Evolutionary conservation across 345 rosid species (phyloP).

Genomic region (Acer saccharum): DNA sequence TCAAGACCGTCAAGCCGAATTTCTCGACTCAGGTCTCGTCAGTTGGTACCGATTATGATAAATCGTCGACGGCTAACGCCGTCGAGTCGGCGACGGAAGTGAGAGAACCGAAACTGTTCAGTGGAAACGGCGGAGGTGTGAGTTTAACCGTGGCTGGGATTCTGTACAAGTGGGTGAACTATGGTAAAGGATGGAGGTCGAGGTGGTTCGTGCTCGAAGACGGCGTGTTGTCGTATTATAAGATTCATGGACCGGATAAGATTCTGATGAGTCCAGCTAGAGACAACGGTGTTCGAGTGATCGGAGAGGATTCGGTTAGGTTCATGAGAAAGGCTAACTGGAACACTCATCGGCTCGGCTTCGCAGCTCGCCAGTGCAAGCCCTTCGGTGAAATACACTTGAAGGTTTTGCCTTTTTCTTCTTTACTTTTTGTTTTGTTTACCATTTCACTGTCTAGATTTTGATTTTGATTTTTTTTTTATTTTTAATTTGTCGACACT

Average conservation of each 20-base stretch:
- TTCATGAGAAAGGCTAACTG: slow-evolving; percentile 75
- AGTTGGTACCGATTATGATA: slow-evolving; percentile 43
- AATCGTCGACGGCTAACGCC: slow-evolving; percentile 19
- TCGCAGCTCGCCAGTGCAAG: slow-evolving; percentile 53
- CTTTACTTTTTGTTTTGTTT: not conserved
- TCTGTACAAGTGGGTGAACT: slow-evolving; percentile 94
- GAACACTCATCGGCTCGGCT: slow-evolving; percentile 37
- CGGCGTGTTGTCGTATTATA: slow-evolving; percentile 84
- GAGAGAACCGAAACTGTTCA: slow-evolving; percentile 47
- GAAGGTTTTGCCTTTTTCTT: slow-evolving; percentile 56
- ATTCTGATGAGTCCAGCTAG: slow-evolving; percentile 64
- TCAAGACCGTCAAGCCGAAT: slow-evolving; percentile 47
- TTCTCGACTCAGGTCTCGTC: slow-evolving; percentile 70
- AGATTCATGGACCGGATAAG: slow-evolving; percentile 94
- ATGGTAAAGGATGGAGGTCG: slow-evolving; percentile 93
- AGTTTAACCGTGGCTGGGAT: slow-evolving; percentile 69
- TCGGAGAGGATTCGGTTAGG: slow-evolving; percentile 84
- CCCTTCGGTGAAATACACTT: slow-evolving; percentile 93
- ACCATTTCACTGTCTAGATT: not conserved
- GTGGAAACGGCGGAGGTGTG: slow-evolving; percentile 41
- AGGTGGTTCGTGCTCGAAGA: slow-evolving; percentile 91
- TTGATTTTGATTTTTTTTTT: not conserved
- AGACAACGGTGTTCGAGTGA: slow-evolving; percentile 68
- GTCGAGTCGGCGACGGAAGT: slow-evolving; percentile 30
- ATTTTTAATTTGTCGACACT: not conserved